Evolutionary conservation across 108 stramenopile species (phyloP).

Genomic region (Phaeodactylum tricornutum): DNA sequence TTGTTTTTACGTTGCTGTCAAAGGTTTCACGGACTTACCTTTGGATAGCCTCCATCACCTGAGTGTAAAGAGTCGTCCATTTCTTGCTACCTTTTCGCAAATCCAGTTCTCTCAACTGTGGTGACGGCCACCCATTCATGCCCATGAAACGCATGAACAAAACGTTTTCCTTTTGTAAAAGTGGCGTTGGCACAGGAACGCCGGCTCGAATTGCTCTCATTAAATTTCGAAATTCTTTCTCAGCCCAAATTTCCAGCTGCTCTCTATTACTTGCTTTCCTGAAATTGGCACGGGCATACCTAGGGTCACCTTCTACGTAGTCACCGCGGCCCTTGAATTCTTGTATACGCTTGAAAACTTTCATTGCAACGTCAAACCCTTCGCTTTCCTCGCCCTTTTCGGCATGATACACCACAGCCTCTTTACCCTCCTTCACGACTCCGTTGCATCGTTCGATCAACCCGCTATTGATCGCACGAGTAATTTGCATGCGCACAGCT

Average conservation of each 20-base stretch:
- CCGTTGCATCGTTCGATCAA: slow-evolving; percentile 62
- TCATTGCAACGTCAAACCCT: slow-evolving; percentile 71
- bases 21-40: no score
- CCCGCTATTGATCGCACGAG: slow-evolving; percentile 55
- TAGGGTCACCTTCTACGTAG: slow-evolving; percentile 68
- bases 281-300: slow-evolving; percentile 37
- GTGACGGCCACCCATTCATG: slow-evolving; percentile 71
- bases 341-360: slow-evolving; percentile 72
- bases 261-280: slow-evolving; percentile 28
- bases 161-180: slow-evolving; percentile 60
- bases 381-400: slow-evolving; percentile 33
- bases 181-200: slow-evolving; percentile 59
- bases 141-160: slow-evolving; percentile 77
- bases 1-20: neutral
- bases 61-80: slow-evolving; percentile 54
- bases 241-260: slow-evolving; percentile 66
- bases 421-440: slow-evolving; percentile 76
- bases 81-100: slow-evolving; percentile 44
- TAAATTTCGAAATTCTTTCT: slow-evolving; percentile 79
- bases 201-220: slow-evolving; percentile 47
- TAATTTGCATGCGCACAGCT: slow-evolving; percentile 44
- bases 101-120: slow-evolving; percentile 63
- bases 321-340: slow-evolving; percentile 52
- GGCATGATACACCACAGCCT: slow-evolving; percentile 73
- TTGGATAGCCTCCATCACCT: slow-evolving; percentile 53